A percentile compares a stretch with the other conserved stretches of the same genome.
Conservation (phyloP, 805 yeast species). For the Yamadazyma takamatsuzukensis region DNA sequence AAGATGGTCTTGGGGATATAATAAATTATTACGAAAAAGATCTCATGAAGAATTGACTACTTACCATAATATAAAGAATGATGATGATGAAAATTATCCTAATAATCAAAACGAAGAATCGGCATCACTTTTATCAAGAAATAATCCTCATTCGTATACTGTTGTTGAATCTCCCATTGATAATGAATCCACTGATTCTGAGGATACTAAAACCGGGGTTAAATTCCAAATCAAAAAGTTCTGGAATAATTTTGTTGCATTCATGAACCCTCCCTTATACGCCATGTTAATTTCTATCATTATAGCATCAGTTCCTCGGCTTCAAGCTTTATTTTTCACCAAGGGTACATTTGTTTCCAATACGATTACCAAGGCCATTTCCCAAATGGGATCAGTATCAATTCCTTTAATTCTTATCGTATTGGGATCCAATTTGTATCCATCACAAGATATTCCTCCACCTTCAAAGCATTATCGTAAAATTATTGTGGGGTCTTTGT, state of each 20-base stretch:
- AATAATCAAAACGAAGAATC: background rate
- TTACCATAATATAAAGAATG: slow-evolving; percentile 7
- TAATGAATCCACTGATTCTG: slow-evolving; percentile 3
- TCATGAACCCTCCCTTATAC: slow-evolving; percentile 81
- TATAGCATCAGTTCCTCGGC: slow-evolving; percentile 61
- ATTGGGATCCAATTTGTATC: slow-evolving; percentile 73
- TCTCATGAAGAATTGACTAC: slow-evolving; percentile 31
- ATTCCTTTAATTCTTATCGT: slow-evolving; percentile 75
- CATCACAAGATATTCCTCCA: slow-evolving; percentile 64
- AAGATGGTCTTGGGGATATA: slow-evolving; percentile 88
- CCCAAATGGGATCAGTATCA: slow-evolving; percentile 68
- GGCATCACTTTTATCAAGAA: slow-evolving; percentile 5
- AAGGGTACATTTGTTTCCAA: slow-evolving; percentile 59
- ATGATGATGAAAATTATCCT: slow-evolving; percentile 5
- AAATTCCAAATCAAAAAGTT: background rate
- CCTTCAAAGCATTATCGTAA: slow-evolving; percentile 59
- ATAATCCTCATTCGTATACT: background rate
- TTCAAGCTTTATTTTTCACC: slow-evolving; percentile 50
- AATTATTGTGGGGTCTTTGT: slow-evolving; percentile 62
- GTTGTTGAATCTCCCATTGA: slow-evolving; percentile 5
- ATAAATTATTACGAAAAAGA: slow-evolving; percentile 57
- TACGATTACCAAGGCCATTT: slow-evolving; percentile 61
- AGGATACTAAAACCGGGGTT: slow-evolving; percentile 1
- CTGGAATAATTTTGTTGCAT: slow-evolving; percentile 10
- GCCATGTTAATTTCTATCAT: slow-evolving; percentile 68